Base-by-base conservation (phyloP, 306 rosid genomes). In the Dicorynia guianensis region DNA sequence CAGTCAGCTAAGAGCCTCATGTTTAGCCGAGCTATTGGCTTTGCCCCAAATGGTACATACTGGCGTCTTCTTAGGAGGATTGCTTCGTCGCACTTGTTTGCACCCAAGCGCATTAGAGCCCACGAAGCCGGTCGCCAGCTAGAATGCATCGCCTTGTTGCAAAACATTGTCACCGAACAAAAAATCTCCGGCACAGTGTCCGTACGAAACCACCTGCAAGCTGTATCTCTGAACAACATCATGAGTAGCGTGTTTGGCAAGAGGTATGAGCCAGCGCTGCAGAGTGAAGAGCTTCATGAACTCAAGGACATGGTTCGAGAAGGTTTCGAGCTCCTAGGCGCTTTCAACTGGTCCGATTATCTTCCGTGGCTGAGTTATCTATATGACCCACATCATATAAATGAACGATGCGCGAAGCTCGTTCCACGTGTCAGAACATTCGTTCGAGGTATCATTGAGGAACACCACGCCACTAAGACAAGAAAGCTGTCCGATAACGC, bases 241-340 rank as follows among this genome's bases (percentile, higher is more conserved):
- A 86, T 86, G 88, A 63, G 71, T 8, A 78, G 73, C 44, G 90
- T 86, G 0, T 86, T 86, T 14, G 88, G 90, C 0, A 83, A 52
- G 35, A 34, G 82, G 14, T 83, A 78, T 49, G 78, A 78, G 8
- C 48, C 69, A 17, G 8, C 17, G 3, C 4, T 8, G 0, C 11
- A 44, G 4, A 19, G 67, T 15, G 49, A 61, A 5, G 85, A 84
- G 67, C 58, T 81, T 0, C 50, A 53, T 10, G 40, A 40, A 40
- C 44, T 40, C 44, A 10, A 11, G 4, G 9, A 79, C 0, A 61
- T 88, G 88, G 90, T 88, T 5, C 0, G 20, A 46, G 5, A 86
- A 63, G 90, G 90, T 15, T 86, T 83, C 13, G 88, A 86, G 67
- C 85, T 86, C 0, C 5, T 86, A 4, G 90, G 90, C 1, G 67